Conservation (phyloP, 805 yeast genomes). For the Myxozyma neotropica region DNA sequence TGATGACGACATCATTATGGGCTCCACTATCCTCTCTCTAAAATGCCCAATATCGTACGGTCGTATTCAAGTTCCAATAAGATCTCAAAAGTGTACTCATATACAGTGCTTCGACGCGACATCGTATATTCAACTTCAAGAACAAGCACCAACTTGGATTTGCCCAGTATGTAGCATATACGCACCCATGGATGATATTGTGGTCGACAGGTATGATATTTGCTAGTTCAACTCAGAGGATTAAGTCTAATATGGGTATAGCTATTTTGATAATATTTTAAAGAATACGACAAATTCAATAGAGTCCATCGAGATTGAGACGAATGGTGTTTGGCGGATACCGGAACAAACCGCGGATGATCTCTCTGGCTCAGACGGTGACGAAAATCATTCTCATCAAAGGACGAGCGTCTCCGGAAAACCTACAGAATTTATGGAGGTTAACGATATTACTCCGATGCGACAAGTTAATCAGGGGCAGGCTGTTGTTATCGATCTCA, state of each 20-base stretch:
- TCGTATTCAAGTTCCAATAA: constrained; percentile 70
- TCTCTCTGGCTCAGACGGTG: constrained; percentile 15
- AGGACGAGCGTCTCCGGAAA: background rate
- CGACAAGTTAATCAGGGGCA: background rate
- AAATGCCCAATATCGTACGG: constrained; percentile 78
- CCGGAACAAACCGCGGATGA: constrained; percentile 30
- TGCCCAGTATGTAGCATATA: constrained; percentile 78
- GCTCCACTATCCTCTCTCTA: constrained; percentile 65
- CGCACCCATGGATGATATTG: constrained; percentile 59
- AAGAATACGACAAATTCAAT: constrained; percentile 54
- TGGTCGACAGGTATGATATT: constrained; percentile 70
- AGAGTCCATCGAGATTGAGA: constrained; percentile 65
- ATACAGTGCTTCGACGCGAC: constrained; percentile 85
- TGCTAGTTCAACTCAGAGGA: background rate
- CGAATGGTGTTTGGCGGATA: constrained; percentile 74
- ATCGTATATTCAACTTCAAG: constrained; percentile 72
- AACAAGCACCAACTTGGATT: constrained; percentile 79
- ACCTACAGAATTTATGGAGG: background rate
- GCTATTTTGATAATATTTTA: constrained; percentile 53
- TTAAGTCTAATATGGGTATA: background rate
- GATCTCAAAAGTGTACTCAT: constrained; percentile 73
- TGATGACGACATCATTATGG: constrained; percentile 73
- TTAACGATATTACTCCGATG: constrained; percentile 7
- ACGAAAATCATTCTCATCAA: background rate
- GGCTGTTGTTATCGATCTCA: constrained; percentile 31